Percentiles rank a stretch among this genome's conserved stretches.
Conservation (phyloP, 345 rosid genomes). For the Brassica cretica region DNA sequence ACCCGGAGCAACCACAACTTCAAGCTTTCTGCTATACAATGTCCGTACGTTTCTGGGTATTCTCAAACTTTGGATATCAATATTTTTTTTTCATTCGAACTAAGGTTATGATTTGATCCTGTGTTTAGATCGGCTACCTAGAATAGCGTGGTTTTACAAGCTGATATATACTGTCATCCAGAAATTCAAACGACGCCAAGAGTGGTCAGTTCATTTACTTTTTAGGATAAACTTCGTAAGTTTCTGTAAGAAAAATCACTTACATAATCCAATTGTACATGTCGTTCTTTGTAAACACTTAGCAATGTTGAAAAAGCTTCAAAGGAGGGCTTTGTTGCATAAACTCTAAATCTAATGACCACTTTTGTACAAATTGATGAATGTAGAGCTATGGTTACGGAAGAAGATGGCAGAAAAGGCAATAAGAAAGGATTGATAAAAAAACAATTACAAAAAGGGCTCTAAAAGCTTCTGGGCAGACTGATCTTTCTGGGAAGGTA, state of each 20-base stretch:
- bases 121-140: too few species aligned
- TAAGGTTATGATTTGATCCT: too few species aligned
- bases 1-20: too few species aligned
- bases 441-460: slow-evolving; percentile 93
- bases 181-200: too few species aligned
- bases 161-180: too few species aligned
- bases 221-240: neutral
- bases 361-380: slow-evolving; percentile 86
- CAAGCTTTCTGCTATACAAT: too few species aligned
- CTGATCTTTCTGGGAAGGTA: slow-evolving; percentile 88
- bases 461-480: slow-evolving; percentile 90
- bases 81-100: too few species aligned
- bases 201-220: too few species aligned
- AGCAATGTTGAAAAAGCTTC: slow-evolving; percentile 82
- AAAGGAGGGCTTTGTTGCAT: slow-evolving; percentile 83
- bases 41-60: too few species aligned
- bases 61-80: too few species aligned
- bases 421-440: slow-evolving; percentile 79
- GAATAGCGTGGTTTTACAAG: too few species aligned
- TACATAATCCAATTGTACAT: slow-evolving; percentile 28
- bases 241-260: neutral
- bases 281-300: slow-evolving; percentile 60
- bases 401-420: slow-evolving; percentile 89
- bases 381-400: slow-evolving; percentile 88
- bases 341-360: slow-evolving; percentile 81